Base-by-base conservation (phyloP, 208 protist species). In the Wallacemonas sp. region DNA sequence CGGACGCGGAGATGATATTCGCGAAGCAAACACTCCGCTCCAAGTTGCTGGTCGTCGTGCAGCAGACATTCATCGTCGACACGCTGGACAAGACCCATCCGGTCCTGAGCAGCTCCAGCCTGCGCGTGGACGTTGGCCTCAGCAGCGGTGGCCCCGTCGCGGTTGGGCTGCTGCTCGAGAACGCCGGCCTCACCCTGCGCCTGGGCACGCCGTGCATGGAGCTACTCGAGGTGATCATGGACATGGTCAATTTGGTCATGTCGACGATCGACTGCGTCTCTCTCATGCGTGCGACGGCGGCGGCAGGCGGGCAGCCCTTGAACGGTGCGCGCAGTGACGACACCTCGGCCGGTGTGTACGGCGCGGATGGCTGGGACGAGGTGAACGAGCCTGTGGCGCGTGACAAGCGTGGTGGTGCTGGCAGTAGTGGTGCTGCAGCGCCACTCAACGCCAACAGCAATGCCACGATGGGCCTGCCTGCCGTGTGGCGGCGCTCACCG, bases 121-220 rank as follows among this genome's bases (percentile, higher is more conserved):
- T 85, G 16, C 72, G 75, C 27, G 73, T 76, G 43, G 72, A 80
- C 48, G 58, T 88, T 39, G 56, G 80, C 8, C 44, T 83, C n/a
- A 12, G 67, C 14, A 66, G 65, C 17, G 77, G 65, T 21, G 75
- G 78, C 9, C 61, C 85, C 3, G 48, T 81, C 27, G 58, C 68
- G 9, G 61, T 95, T 14, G 70, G 82, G 26, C 56, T 88, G 16
- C 16, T 69, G 38, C 44, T 81, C 6, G 58, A 80, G 33, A 54
- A 72, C 0, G 64, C 76, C 14, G 52, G 30, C 14, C 63, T 90
- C 34, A 72, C 58, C n/a, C 66, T 83, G 47, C 63, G 75, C 44
- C 39, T 93, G 29, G 86, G 87, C 52, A 95, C 90, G 19, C 74
- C 90, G 16, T 89, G 83, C 47, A 86, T 92, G 39, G 81, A 93